A percentile compares a stretch with the other conserved stretches of the same genome.
These are phyloP conservation scores for Hansenula sp. DNA, from an alignment of 1,139 yeast species.

Conservation along the genomic window DNA sequence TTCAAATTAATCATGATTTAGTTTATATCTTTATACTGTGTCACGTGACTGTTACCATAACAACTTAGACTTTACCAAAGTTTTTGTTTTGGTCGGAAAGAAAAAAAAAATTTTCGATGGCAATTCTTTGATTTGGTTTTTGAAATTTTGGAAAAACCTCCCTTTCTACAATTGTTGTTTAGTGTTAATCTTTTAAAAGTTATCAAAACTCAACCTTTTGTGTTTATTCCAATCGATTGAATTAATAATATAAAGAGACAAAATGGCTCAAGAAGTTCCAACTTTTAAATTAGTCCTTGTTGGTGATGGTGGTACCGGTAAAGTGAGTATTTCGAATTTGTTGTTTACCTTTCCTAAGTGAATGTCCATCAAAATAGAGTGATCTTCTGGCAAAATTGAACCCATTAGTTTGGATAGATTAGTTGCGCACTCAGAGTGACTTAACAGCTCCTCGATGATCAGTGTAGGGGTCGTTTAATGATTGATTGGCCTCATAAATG, in stretches of 20 bases:
- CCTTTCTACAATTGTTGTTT: neutral
- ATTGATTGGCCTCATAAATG: too few relatives aligned
- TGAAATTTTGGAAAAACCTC: neutral
- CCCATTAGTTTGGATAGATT: too few relatives aligned
- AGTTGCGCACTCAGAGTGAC: too few relatives aligned
- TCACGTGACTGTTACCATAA: neutral
- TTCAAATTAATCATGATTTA: neutral
- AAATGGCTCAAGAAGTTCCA: constrained; percentile 71
- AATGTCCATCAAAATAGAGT: too few relatives aligned
- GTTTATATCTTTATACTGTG: neutral
- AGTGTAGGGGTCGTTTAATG: too few relatives aligned
- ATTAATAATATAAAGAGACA: neutral
- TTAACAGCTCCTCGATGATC: too few relatives aligned
- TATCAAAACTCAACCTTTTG: neutral
- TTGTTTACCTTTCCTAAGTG: neutral
- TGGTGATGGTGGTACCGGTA: constrained; percentile 99
- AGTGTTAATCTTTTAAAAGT: neutral
- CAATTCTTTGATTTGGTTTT: constrained; percentile 3
- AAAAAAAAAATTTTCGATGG: constrained; percentile 11
- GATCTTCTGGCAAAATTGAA: too few relatives aligned
- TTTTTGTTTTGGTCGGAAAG: neutral
- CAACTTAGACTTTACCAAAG: neutral
- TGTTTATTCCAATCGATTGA: neutral
- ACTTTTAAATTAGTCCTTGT: constrained; percentile 97
- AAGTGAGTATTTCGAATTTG: constrained; percentile 39